A percentile compares a stretch with the other conserved stretches of the same genome.
Conservation (phyloP, 306 rosid genomes). For the Carpinus fangiana region DNA sequence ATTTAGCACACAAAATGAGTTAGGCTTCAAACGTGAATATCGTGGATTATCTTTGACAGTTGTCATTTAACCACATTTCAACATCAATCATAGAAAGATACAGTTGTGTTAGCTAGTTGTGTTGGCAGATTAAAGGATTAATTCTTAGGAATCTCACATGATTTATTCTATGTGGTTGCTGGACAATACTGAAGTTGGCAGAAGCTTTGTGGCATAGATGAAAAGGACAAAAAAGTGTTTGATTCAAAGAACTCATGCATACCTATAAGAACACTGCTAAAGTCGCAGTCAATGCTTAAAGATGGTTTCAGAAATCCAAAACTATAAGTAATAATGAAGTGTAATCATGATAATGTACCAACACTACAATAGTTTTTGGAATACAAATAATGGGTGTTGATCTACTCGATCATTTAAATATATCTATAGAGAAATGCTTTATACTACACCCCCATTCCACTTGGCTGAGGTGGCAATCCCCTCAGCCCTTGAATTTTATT, state of each 20-base stretch:
- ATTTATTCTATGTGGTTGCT: not conserved
- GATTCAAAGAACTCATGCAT: not conserved
- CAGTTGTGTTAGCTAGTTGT: not conserved
- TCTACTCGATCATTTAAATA: not conserved
- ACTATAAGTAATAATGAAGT: not conserved
- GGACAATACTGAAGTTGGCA: not conserved
- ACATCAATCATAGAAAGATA: not conserved
- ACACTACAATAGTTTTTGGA: not conserved
- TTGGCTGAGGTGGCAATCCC: too few relatives aligned
- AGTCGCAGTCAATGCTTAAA: not conserved
- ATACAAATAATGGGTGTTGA: not conserved
- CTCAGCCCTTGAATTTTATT: too few relatives aligned
- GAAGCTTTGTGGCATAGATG: not conserved
- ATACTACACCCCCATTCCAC: too few relatives aligned
- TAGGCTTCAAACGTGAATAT: not conserved
- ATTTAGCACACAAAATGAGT: not conserved
- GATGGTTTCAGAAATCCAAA: not conserved
- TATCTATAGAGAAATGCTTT: too few relatives aligned
- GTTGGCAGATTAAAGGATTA: not conserved
- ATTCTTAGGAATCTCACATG: not conserved
- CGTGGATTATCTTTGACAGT: not conserved
- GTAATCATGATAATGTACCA: not conserved
- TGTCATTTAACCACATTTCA: not conserved
- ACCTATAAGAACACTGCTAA: not conserved
- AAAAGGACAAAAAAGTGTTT: not conserved